phyloP scores from a whole-genome alignment of 2,329 filamentous ascomycete species.

The Sordariomycetes sp. region DNA sequence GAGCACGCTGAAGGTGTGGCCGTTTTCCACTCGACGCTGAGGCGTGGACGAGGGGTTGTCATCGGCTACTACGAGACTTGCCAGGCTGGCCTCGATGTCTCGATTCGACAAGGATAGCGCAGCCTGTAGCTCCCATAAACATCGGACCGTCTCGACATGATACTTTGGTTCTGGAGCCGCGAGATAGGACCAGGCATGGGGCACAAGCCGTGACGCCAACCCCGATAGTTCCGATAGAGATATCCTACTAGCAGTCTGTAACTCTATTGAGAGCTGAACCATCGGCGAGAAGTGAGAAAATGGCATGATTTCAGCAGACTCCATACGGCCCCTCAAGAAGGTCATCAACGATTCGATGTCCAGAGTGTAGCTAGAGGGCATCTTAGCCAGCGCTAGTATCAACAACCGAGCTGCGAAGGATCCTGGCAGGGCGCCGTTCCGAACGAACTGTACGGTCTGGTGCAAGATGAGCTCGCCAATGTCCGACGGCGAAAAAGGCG shows the following conservation, averaged over 20 bases:
- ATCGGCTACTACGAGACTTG: constrained; percentile 52
- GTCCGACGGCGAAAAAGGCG: constrained; percentile 48
- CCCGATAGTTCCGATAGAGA: constrained; percentile 42
- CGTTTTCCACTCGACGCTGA: constrained; percentile 49
- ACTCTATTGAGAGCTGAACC: constrained; percentile 46
- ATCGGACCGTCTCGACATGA: constrained; percentile 84
- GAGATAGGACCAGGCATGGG: constrained; percentile 69
- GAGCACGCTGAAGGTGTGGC: constrained; percentile 62
- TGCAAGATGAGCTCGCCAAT: constrained; percentile 55
- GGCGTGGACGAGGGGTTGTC: neutral
- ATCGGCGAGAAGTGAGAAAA: constrained; percentile 51
- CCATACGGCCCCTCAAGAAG: constrained; percentile 40
- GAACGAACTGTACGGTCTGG: constrained; percentile 43
- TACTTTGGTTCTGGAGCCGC: constrained; percentile 81
- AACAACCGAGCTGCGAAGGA: constrained; percentile 48
- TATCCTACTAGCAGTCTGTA: constrained; percentile 46
- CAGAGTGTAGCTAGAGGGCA: constrained; percentile 28
- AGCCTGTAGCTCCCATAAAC: constrained; percentile 76
- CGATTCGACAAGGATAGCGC: constrained; percentile 58
- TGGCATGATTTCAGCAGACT: constrained; percentile 23
- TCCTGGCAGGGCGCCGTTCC: constrained; percentile 8
- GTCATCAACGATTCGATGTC: constrained; percentile 38
- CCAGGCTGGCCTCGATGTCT: constrained; percentile 72
- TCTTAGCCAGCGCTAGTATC: constrained; percentile 46
- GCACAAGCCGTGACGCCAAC: constrained; percentile 60